phyloP scores from a whole-genome alignment of 192 early-diverging fungal species.

The Backusella luteola region DNA sequence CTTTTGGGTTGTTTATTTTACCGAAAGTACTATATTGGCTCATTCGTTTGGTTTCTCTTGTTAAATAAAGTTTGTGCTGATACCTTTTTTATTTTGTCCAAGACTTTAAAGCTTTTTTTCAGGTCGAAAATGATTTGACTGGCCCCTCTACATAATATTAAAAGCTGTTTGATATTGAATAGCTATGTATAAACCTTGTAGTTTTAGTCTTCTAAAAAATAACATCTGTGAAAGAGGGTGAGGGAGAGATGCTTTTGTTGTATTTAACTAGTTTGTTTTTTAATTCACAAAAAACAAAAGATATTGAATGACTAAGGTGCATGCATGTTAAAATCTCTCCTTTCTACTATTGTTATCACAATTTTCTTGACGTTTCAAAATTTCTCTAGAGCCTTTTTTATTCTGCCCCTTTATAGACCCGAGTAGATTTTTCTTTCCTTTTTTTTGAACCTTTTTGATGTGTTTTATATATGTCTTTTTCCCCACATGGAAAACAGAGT shows the following conservation, averaged over 20 bases:
- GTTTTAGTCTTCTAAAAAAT: neutral
- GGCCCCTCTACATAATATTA: slow-evolving; percentile 23
- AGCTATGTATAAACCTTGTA: neutral
- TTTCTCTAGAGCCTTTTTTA: neutral
- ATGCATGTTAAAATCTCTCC: neutral
- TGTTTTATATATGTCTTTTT: slow-evolving; percentile 1
- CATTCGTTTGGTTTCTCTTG: slow-evolving; percentile 31
- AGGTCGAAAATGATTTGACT: slow-evolving; percentile 48
- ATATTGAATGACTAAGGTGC: neutral
- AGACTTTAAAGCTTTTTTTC: slow-evolving; percentile 37
- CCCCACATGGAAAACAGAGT: neutral
- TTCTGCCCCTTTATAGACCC: neutral
- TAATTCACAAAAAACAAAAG: neutral
- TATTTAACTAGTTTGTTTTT: too few relatives aligned
- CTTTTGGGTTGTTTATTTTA: slow-evolving; percentile 9
- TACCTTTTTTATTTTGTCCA: slow-evolving; percentile 39
- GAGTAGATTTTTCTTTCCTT: neutral
- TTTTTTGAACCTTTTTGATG: neutral
- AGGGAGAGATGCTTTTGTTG: too few relatives aligned
- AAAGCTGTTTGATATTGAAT: slow-evolving; percentile 9
- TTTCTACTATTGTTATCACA: neutral
- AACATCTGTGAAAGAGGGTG: neutral
- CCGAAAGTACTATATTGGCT: slow-evolving; percentile 7
- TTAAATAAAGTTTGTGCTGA: neutral
- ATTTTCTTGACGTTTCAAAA: neutral